These are phyloP conservation scores for Fusarium sarcochroum DNA, from an alignment of 2,329 filamentous ascomycete species.

Conservation along the genomic window DNA sequence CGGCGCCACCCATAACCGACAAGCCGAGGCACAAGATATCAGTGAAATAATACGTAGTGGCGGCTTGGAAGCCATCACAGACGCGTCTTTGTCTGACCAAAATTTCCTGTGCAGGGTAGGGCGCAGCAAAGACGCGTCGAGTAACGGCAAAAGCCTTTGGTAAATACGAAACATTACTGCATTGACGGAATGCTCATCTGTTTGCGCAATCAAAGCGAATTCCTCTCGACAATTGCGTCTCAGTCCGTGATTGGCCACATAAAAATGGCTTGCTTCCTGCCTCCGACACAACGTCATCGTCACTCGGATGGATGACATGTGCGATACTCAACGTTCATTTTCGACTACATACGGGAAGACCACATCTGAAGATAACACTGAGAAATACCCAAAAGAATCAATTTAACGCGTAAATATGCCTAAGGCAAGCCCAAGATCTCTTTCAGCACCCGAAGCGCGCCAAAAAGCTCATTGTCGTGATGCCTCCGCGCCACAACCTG, in stretches of 20 bases:
- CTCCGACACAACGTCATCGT: no score
- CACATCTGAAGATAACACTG: no score
- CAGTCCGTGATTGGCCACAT: no score
- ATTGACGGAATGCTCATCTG: not conserved
- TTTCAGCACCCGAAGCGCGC: slow-evolving; percentile 44
- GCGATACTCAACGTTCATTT: no score
- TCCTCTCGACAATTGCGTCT: no score
- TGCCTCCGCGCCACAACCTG: slow-evolving; percentile 54
- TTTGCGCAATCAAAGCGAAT: no score
- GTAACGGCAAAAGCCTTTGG: not conserved
- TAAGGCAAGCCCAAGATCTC: slow-evolving; percentile 18
- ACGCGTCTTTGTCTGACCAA: not conserved
- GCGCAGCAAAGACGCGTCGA: not conserved
- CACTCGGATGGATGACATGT: no score
- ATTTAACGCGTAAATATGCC: not conserved
- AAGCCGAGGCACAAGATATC: slow-evolving; percentile 12
- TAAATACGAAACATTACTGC: no score
- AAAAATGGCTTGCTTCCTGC: no score
- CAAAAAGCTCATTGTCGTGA: slow-evolving; percentile 55
- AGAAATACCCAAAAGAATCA: no score
- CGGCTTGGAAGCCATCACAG: slow-evolving; percentile 5
- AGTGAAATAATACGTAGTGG: not conserved
- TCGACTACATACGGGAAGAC: no score
- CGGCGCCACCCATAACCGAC: not conserved
- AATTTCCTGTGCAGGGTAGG: slow-evolving; percentile 8